Evolutionary conservation across 768 basidiomycete genomes (phyloP).

Genomic region (Hygrocybe punicea): DNA sequence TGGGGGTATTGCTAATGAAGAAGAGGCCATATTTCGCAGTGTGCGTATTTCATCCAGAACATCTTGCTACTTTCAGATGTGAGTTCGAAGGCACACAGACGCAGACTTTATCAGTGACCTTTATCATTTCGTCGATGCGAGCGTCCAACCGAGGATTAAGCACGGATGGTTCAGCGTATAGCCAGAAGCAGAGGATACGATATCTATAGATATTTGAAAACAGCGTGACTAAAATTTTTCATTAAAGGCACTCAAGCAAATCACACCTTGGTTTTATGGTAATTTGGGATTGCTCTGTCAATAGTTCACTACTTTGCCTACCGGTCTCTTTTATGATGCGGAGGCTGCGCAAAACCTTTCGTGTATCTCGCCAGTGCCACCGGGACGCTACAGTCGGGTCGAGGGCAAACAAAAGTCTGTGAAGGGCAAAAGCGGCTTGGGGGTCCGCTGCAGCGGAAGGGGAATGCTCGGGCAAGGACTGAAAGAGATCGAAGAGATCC

Average conservation of each 20-base stretch:
- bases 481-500: slow-evolving; percentile 49
- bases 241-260: not conserved
- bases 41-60: slow-evolving; percentile 74
- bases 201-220: slow-evolving; percentile 49
- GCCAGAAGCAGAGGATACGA: slow-evolving; percentile 85
- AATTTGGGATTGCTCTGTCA: slow-evolving; percentile 55
- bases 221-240: not conserved
- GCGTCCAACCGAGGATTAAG: slow-evolving; percentile 68
- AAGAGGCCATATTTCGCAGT: slow-evolving; percentile 40
- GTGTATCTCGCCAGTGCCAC: slow-evolving; percentile 96
- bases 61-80: slow-evolving; percentile 52
- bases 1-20: not conserved
- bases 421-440: slow-evolving; percentile 57
- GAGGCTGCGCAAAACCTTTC: slow-evolving; percentile 82
- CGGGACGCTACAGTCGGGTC: slow-evolving; percentile 72
- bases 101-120: slow-evolving; percentile 44
- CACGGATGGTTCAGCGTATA: slow-evolving; percentile 66
- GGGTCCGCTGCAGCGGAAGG: slow-evolving; percentile 56
- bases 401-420: slow-evolving; percentile 60
- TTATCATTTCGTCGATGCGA: slow-evolving; percentile 87
- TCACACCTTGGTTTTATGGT: slow-evolving; percentile 50
- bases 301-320: slow-evolving; percentile 61
- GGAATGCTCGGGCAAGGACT: slow-evolving; percentile 55
- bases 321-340: slow-evolving; percentile 72
- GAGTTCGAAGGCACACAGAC: not conserved